These are phyloP conservation scores for Pseudonitzschia pungens DNA, from an alignment of 108 stramenopile species.

Conservation along the genomic window DNA sequence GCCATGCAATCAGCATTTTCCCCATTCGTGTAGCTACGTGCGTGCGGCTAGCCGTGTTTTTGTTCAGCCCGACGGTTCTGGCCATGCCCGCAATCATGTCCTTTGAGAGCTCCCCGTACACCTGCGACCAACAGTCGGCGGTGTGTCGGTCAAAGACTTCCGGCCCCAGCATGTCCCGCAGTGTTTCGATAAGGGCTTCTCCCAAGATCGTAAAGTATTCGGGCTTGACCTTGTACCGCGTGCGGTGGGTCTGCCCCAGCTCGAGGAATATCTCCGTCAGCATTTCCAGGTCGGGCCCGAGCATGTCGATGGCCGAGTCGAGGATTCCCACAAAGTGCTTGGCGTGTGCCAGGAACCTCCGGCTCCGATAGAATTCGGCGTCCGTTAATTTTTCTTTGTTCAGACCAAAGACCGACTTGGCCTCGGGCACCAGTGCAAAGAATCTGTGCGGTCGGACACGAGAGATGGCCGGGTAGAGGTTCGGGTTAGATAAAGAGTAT, in stretches of 20 bases:
- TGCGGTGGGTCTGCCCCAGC: slow-evolving; percentile 32
- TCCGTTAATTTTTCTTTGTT: not conserved
- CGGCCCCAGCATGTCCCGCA: slow-evolving; percentile 34
- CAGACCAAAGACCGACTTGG: slow-evolving; percentile 30
- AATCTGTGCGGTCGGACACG: slow-evolving; percentile 7
- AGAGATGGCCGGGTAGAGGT: not conserved
- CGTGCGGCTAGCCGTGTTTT: too few relatives aligned
- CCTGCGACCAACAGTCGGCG: slow-evolving; percentile 40
- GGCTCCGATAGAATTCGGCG: slow-evolving; percentile 23
- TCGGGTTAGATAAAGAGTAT: not conserved
- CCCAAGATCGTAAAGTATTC: slow-evolving; percentile 42
- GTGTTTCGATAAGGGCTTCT: slow-evolving; percentile 27
- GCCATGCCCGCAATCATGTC: slow-evolving; percentile 33
- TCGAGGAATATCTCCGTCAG: slow-evolving; percentile 38
- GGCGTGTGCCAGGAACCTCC: slow-evolving; percentile 30
- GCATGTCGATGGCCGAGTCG: slow-evolving; percentile 38
- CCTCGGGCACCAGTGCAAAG: slow-evolving; percentile 31
- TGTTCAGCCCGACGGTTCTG: too few relatives aligned
- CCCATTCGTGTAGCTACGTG: too few relatives aligned
- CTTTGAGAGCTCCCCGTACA: slow-evolving; percentile 34
- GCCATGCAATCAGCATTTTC: too few relatives aligned
- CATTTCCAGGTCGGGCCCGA: slow-evolving; percentile 44
- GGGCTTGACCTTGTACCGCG: slow-evolving; percentile 38
- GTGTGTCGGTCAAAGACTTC: slow-evolving; percentile 16
- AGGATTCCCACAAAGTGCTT: slow-evolving; percentile 36